A percentile compares a stretch with the other conserved stretches of the same genome.
Conservation (phyloP, 177 flowering plant species). For the Vitis hybrid region DNA sequence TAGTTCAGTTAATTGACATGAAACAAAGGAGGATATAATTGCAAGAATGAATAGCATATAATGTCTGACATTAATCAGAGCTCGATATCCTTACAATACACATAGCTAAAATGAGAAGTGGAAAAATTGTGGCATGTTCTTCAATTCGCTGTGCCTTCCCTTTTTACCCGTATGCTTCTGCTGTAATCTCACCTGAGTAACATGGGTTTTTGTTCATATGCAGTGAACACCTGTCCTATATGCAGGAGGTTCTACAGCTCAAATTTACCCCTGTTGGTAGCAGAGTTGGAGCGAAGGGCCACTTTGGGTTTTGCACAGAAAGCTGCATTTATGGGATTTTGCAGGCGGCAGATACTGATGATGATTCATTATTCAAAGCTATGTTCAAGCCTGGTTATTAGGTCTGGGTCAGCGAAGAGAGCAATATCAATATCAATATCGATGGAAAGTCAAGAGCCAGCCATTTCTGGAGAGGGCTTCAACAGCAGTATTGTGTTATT, state of each 20-base stretch:
- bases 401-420: not conserved
- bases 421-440: not conserved
- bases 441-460: not conserved
- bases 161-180: not conserved
- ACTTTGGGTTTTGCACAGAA: not conserved
- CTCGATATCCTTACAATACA: too few relatives aligned
- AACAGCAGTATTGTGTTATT: not conserved
- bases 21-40: not conserved
- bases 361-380: constrained; percentile 2
- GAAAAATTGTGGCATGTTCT: too few relatives aligned
- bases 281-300: not conserved
- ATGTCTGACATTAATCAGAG: not conserved
- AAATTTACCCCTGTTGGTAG: not conserved
- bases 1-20: not conserved
- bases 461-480: not conserved
- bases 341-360: constrained; percentile 1
- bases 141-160: too few relatives aligned
- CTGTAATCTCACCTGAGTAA: not conserved
- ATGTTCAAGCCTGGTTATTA: not conserved
- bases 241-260: constrained; percentile 3
- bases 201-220: not conserved
- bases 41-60: not conserved
- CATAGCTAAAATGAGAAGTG: too few relatives aligned
- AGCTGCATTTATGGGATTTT: constrained; percentile 7
- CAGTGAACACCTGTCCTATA: not conserved